These are phyloP conservation scores for Paxillus involutus DNA, from an alignment of 768 basidiomycete species.

Conservation along the genomic window DNA sequence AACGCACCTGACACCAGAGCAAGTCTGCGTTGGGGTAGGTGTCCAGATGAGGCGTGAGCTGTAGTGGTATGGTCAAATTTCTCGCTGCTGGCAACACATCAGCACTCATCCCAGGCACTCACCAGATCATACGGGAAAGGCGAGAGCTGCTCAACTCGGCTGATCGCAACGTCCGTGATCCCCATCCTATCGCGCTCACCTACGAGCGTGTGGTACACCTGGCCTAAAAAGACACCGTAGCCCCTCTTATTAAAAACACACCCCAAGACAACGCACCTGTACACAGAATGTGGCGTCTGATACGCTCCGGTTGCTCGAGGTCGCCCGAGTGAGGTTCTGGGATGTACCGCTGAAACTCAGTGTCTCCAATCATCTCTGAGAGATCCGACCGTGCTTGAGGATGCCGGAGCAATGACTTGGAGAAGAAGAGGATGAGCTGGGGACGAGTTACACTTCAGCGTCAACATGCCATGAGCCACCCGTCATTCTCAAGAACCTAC, in stretches of 20 bases:
- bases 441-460: neutral
- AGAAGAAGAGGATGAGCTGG: conserved; percentile 89
- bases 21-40: conserved; percentile 89
- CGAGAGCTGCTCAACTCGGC: conserved; percentile 86
- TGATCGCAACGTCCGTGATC: conserved; percentile 88
- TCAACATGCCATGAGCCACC: neutral
- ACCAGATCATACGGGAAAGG: conserved; percentile 94
- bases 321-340: conserved; percentile 72
- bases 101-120: conserved; percentile 22
- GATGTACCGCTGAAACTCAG: conserved; percentile 87
- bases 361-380: conserved; percentile 81
- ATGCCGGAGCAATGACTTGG: conserved; percentile 92
- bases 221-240: conserved; percentile 47
- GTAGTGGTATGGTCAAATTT: conserved; percentile 3
- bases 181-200: conserved; percentile 85
- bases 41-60: conserved; percentile 90
- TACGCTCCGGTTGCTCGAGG: conserved; percentile 77
- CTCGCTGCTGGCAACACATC: neutral
- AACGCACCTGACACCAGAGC: conserved; percentile 75
- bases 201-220: conserved; percentile 86
- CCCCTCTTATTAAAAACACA: neutral
- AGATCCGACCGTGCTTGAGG: conserved; percentile 81
- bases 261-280: conserved; percentile 43
- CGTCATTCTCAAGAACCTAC: conserved; percentile 36
- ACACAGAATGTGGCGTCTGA: conserved; percentile 87